Percentiles rank a stretch among this genome's conserved stretches.
Conservation (phyloP, 495 filamentous ascomycete species). For the Neurospora sp. region DNA sequence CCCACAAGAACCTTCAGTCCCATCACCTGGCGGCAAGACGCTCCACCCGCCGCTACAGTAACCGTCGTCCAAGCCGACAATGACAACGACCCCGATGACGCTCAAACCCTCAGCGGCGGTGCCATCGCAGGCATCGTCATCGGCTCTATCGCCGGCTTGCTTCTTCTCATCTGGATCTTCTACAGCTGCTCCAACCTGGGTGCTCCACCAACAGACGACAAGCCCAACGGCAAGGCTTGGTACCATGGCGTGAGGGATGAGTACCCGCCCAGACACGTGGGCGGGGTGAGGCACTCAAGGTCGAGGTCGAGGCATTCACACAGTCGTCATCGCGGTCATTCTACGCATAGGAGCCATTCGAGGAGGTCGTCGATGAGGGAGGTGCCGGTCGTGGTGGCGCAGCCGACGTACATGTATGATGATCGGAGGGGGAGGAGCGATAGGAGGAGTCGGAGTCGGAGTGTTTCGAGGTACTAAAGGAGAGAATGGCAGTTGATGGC, state of each 20-base stretch:
- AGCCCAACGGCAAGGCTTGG: conserved; percentile 12
- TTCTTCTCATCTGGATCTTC: conserved; percentile 45
- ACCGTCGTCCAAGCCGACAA: conserved; percentile 2
- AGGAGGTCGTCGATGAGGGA: conserved; percentile 2
- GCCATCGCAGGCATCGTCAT: conserved; percentile 53
- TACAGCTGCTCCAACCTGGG: conserved; percentile 30
- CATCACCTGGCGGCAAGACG: conserved; percentile 2
- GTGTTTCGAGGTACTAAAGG: conserved; percentile 1
- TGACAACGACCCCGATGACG: conserved; percentile 2
- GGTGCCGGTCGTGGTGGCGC: conserved; percentile 7
- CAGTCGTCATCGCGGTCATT: neutral
- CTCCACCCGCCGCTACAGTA: conserved; percentile 4
- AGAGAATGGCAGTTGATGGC: neutral
- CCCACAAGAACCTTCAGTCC: neutral
- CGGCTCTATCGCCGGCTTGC: conserved; percentile 45
- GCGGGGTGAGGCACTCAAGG: neutral
- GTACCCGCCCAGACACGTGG: conserved; percentile 1
- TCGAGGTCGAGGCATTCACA: conserved; percentile 4
- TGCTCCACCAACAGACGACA: conserved; percentile 15
- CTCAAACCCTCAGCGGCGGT: conserved; percentile 38
- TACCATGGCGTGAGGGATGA: conserved; percentile 18
- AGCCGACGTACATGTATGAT: conserved; percentile 2
- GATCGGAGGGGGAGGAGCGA: neutral
- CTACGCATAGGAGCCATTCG: neutral
- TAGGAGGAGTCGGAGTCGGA: conserved; percentile 3